A percentile compares a stretch with the other conserved stretches of the same genome.
phyloP scores from a whole-genome alignment of 2,329 filamentous ascomycete species.

The Cordyceps cicadae region DNA sequence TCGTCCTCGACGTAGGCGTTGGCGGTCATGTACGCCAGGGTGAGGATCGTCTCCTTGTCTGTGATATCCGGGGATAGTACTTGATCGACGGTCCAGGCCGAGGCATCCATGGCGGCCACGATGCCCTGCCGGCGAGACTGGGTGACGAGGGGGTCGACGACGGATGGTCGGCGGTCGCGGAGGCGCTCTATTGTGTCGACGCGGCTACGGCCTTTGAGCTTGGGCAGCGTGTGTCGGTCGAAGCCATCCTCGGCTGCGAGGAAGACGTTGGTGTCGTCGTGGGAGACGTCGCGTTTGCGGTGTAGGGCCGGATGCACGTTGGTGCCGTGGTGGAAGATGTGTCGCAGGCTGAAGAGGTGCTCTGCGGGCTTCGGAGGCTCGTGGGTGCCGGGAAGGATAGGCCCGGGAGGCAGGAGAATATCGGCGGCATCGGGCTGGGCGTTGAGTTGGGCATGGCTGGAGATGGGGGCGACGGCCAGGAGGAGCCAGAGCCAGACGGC shows the following conservation, averaged over 20 bases:
- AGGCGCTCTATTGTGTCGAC: conserved; percentile 69
- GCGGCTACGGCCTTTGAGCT: conserved; percentile 55
- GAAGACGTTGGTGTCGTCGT: conserved; percentile 48
- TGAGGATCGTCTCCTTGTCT: conserved; percentile 76
- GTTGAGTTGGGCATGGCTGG: conserved; percentile 13
- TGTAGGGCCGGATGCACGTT: conserved; percentile 71
- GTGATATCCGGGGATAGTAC: conserved; percentile 72
- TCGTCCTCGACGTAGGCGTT: conserved; percentile 78
- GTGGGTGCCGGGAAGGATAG: conserved; percentile 31
- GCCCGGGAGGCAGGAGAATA: conserved; percentile 33
- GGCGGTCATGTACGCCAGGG: conserved; percentile 77
- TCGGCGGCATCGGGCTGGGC: conserved; percentile 29
- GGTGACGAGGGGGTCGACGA: conserved; percentile 71
- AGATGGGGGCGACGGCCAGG: conserved; percentile 48
- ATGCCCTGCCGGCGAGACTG: conserved; percentile 61
- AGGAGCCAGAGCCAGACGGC: conserved; percentile 57
- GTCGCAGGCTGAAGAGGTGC: conserved; percentile 63
- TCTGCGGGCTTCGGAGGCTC: conserved; percentile 42
- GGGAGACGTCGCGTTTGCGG: conserved; percentile 60
- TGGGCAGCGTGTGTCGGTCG: conserved; percentile 40
- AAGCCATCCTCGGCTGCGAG: conserved; percentile 52
- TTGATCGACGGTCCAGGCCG: conserved; percentile 77
- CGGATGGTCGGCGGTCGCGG: conserved; percentile 64
- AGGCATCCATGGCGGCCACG: conserved; percentile 54
- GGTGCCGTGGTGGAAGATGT: conserved; percentile 89